Base-by-base conservation (phyloP, 2,329 filamentous ascomycete genomes). In the Nigrospora osmanthi region DNA sequence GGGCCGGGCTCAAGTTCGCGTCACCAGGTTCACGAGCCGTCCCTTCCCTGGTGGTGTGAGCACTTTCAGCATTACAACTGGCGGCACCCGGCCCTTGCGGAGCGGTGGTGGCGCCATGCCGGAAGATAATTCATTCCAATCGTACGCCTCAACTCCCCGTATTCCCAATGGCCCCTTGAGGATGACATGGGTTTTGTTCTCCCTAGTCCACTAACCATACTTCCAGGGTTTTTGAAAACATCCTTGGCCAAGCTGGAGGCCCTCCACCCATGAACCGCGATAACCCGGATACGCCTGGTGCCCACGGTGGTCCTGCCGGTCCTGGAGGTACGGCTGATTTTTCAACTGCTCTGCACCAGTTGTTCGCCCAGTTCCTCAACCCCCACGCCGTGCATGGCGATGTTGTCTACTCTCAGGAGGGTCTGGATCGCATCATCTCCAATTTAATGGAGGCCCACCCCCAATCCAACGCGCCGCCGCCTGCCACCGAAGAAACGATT, bases 371-470 rank as follows among this genome's bases (percentile, higher is more conserved):
- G 33, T 53, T 83, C 19, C 62, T 82, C 35, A 73, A 72, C 43
- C 75, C 76, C 13, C 68, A 72, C 46, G 73, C 68, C 9, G 65
- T 70, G 14, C 72, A 78, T 47, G 87, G 89, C 16, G 91, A 97
- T 62, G 87, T 83, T 9, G 91, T 95, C 1, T 94, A 91, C 61
- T 85, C 86, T 0, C 88, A 97, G 64, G 89, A 95, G 66, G 90
- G 87, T 3, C 71, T 97, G 31, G 91, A 98, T 60, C 80, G 85
- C 32, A 87, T 97, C 52, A 85, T 98, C 45, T 85, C 87, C 0
- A 80, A 86, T 54, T 72, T 97, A 37, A 93, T 96, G 83, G 91
- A 96, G 54, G 80, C 87, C 48, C 85, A 89, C 46, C 77, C 81
- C 2, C 76, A 76, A 43, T 85, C 83, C 1, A 88, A 85, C 53